phyloP scores from a whole-genome alignment of 371 early-diverging fungal genomes.

The Dipsacomyces acuminosporus region DNA sequence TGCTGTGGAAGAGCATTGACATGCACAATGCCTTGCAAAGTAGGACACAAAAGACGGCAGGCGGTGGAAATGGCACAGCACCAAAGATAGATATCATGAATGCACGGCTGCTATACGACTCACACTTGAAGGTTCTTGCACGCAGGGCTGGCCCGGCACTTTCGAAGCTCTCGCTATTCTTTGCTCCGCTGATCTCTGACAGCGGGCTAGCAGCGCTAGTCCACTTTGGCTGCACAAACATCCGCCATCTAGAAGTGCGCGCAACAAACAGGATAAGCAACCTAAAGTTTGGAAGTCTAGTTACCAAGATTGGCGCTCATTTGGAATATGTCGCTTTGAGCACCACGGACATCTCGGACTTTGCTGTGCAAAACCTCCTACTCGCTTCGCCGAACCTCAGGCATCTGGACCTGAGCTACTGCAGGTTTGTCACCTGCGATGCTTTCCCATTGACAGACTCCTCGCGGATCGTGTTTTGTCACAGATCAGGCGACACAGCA shows the following conservation, averaged over 20 bases:
- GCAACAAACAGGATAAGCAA: conserved; percentile 16
- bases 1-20: conserved; percentile 29
- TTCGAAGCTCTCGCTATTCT: conserved; percentile 12
- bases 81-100: not conserved
- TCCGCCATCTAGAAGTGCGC: conserved; percentile 21
- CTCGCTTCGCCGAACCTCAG: conserved; percentile 12
- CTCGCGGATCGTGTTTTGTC: not conserved
- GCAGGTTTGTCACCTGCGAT: conserved; percentile 14
- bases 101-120: conserved; percentile 8
- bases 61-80: not conserved
- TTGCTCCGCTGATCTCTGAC: conserved; percentile 20
- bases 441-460: conserved; percentile 21
- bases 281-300: conserved; percentile 3
- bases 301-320: conserved; percentile 4
- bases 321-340: conserved; percentile 19
- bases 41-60: not conserved
- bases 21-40: conserved; percentile 1
- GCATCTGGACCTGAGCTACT: conserved; percentile 23
- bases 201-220: conserved; percentile 15
- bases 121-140: conserved; percentile 10
- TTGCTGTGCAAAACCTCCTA: conserved; percentile 12
- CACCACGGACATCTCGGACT: conserved; percentile 15
- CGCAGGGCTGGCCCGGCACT: conserved; percentile 34
- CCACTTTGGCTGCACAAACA: conserved; percentile 20
- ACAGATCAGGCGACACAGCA: not conserved